Evolutionary conservation across 495 filamentous ascomycete genomes (phyloP).

Genomic region (Astrothelium macrocarpum): DNA sequence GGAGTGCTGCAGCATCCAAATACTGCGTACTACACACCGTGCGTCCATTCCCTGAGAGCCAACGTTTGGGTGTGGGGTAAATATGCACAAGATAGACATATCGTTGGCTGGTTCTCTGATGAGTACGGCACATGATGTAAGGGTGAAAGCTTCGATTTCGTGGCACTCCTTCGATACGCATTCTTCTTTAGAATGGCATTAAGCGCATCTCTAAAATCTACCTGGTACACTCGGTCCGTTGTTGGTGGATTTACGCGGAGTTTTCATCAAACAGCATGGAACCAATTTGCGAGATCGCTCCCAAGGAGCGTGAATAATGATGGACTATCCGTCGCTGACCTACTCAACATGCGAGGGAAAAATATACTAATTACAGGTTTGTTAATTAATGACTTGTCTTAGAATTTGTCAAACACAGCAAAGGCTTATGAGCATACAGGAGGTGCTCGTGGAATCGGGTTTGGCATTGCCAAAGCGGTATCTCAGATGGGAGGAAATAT

Average conservation of each 20-base stretch:
- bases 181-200: neutral
- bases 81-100: neutral
- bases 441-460: constrained; percentile 5
- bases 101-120: neutral
- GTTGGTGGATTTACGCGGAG: neutral
- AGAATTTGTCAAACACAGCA: neutral
- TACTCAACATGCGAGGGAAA: neutral
- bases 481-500: constrained; percentile 6
- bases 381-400: neutral
- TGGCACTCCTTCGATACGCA: neutral
- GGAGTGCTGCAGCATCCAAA: neutral
- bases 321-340: neutral
- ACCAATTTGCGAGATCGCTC: neutral
- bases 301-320: neutral
- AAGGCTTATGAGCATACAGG: neutral
- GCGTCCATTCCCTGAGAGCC: neutral
- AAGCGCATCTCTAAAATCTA: neutral
- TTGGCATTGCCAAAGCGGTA: constrained; percentile 4
- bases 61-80: neutral
- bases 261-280: neutral
- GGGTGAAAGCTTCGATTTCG: neutral
- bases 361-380: neutral
- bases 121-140: neutral
- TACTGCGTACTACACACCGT: neutral
- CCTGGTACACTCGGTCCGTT: neutral